phyloP scores from a whole-genome alignment of 2,329 filamentous ascomycete species.

The Dendrostoma leiphaemia region DNA sequence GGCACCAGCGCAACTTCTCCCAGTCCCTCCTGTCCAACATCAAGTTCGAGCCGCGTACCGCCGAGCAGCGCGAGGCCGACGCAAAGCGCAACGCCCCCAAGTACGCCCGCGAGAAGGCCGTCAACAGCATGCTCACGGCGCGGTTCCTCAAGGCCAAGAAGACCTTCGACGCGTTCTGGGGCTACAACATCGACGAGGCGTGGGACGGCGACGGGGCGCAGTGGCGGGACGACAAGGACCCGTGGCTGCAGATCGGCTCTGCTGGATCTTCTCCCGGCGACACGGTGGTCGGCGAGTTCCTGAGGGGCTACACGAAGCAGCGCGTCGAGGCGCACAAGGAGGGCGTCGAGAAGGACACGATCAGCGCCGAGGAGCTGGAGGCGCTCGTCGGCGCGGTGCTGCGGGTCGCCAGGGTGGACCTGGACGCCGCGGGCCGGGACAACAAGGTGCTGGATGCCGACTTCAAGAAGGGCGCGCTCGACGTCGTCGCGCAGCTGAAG shows the following conservation, averaged over 20 bases:
- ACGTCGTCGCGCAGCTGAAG: slow-evolving; percentile 13
- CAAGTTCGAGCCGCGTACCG: slow-evolving; percentile 19
- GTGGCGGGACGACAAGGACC: slow-evolving; percentile 16
- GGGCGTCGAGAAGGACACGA: background rate
- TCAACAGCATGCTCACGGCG: slow-evolving; percentile 21
- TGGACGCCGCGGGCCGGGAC: slow-evolving; percentile 19
- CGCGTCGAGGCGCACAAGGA: slow-evolving; percentile 11
- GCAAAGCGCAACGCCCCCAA: slow-evolving; percentile 19
- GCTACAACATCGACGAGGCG: slow-evolving; percentile 18
- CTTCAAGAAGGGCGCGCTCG: slow-evolving; percentile 9
- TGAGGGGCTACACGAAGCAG: slow-evolving; percentile 14
- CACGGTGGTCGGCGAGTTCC: slow-evolving; percentile 18
- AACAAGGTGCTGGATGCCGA: slow-evolving; percentile 12
- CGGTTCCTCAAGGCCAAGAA: slow-evolving; percentile 21
- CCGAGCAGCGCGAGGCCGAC: slow-evolving; percentile 19
- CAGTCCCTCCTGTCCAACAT: slow-evolving; percentile 7
- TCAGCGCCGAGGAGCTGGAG: slow-evolving; percentile 18
- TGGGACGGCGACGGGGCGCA: slow-evolving; percentile 8
- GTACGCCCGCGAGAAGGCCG: slow-evolving; percentile 20
- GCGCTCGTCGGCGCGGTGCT: slow-evolving; percentile 16
- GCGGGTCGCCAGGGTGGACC: slow-evolving; percentile 18
- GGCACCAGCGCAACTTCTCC: slow-evolving; percentile 9
- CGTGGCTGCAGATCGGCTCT: slow-evolving; percentile 21
- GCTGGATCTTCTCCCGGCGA: too few species aligned
- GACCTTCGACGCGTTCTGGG: slow-evolving; percentile 19